Evolutionary conservation across 2,329 filamentous ascomycete species (phyloP).

Genomic region (Botrytis squamosa): DNA sequence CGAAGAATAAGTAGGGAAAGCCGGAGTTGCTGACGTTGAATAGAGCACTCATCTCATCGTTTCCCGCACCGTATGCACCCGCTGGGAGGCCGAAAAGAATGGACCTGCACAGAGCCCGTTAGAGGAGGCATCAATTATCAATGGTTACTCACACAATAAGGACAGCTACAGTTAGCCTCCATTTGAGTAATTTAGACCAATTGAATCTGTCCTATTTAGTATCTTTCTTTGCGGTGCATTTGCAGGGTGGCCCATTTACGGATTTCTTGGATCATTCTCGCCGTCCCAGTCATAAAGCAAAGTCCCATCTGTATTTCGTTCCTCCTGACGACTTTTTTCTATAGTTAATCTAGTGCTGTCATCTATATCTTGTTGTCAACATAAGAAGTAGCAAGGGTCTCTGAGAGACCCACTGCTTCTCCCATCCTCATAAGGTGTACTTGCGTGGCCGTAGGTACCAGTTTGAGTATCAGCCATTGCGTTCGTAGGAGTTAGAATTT

Average conservation of each 20-base stretch:
- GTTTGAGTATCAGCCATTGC: neutral
- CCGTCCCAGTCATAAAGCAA: slow-evolving; percentile 10
- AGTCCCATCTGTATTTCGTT: slow-evolving; percentile 12
- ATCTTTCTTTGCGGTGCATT: neutral
- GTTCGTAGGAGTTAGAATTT: neutral
- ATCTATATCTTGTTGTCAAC: neutral
- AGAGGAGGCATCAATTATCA: neutral
- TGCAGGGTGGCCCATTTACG: neutral
- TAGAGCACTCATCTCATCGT: slow-evolving; percentile 35
- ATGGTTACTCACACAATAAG: slow-evolving; percentile 1
- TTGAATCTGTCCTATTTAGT: neutral
- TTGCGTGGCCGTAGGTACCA: neutral
- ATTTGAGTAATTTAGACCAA: slow-evolving; percentile 10
- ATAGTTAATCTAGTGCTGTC: no score
- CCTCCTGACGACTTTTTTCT: neutral
- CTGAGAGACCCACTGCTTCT: neutral
- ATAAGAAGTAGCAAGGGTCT: neutral
- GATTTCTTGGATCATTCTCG: slow-evolving; percentile 11
- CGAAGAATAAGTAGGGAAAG: slow-evolving; percentile 45
- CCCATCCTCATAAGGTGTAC: neutral
- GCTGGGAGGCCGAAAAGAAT: slow-evolving; percentile 41
- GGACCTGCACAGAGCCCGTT: slow-evolving; percentile 32
- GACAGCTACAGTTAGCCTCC: slow-evolving; percentile 11
- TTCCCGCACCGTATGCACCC: slow-evolving; percentile 37
- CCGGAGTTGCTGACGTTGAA: slow-evolving; percentile 42